Conservation (phyloP, 495 filamentous ascomycete species). For the Rhizodiscina lignyota region DNA sequence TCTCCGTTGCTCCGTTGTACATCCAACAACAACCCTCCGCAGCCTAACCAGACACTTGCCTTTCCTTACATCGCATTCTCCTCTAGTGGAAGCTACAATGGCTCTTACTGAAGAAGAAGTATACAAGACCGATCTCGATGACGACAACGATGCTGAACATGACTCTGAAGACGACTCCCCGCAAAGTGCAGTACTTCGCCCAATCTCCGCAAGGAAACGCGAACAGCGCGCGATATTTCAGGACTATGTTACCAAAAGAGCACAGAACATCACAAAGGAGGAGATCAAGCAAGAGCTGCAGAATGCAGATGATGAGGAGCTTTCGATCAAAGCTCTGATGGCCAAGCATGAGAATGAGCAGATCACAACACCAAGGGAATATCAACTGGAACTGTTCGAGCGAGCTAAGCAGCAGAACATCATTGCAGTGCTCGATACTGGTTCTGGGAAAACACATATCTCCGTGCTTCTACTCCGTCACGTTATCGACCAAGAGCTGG, state of each 20-base stretch:
- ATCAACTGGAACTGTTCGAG: slow-evolving; percentile 87
- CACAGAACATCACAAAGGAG: slow-evolving; percentile 18
- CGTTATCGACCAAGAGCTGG: slow-evolving; percentile 61
- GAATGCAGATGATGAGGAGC: slow-evolving; percentile 21
- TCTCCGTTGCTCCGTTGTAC: too few species aligned
- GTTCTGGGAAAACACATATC: slow-evolving; percentile 94
- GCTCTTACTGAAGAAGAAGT: too few species aligned
- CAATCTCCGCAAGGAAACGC: too few species aligned
- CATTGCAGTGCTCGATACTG: slow-evolving; percentile 92
- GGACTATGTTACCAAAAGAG: slow-evolving; percentile 25
- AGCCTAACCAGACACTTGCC: too few species aligned
- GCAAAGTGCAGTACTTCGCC: too few species aligned
- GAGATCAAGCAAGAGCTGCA: slow-evolving; percentile 14
- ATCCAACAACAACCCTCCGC: too few species aligned
- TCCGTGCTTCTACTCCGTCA: slow-evolving; percentile 74
- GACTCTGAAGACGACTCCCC: too few species aligned
- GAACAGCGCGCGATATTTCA: slow-evolving; percentile 14
- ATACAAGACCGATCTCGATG: too few species aligned
- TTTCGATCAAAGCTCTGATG: slow-evolving; percentile 25
- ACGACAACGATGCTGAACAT: too few species aligned
- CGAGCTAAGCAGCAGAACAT: slow-evolving; percentile 72
- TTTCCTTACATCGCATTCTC: too few species aligned
- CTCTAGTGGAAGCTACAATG: too few species aligned
- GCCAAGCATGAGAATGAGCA: slow-evolving; percentile 21
- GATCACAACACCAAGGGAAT: slow-evolving; percentile 63